Conservation (phyloP, 495 filamentous ascomycete genomes). For the Penicillium longicatenatum region DNA sequence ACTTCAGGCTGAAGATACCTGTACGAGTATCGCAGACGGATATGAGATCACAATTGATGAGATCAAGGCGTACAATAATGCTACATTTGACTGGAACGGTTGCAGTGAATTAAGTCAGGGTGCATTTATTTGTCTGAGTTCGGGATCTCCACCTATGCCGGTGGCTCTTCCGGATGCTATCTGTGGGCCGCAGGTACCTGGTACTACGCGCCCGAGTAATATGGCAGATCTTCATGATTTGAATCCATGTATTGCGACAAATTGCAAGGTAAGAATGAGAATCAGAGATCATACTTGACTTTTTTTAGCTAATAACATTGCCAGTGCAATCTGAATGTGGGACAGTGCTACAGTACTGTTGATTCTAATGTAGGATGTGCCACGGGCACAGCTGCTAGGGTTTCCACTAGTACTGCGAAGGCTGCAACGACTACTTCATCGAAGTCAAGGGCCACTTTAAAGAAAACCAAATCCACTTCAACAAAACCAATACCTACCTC, state of each 20-base stretch:
- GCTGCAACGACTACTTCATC: neutral
- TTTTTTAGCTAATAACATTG: neutral
- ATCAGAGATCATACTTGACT: neutral
- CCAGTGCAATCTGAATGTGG: neutral
- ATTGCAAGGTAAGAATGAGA: neutral
- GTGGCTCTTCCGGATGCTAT: neutral
- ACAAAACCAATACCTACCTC: neutral
- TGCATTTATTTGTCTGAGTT: constrained; percentile 8
- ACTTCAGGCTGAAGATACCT: neutral
- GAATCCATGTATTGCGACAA: neutral
- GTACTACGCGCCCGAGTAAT: neutral
- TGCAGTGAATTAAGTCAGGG: neutral
- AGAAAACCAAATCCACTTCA: neutral
- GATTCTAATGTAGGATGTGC: neutral
- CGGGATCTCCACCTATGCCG: constrained; percentile 5
- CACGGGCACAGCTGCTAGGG: neutral
- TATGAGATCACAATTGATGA: constrained; percentile 1
- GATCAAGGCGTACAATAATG: neutral
- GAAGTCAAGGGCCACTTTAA: neutral
- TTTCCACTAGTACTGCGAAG: neutral
- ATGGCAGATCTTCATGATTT: neutral
- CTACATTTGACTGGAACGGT: neutral
- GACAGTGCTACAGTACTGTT: neutral
- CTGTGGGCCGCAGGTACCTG: constrained; percentile 7
- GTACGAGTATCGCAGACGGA: neutral